Evolutionary conservation across 164 flowering plant genomes (phyloP).

Genomic region (Tetrastigma voinierianum): DNA sequence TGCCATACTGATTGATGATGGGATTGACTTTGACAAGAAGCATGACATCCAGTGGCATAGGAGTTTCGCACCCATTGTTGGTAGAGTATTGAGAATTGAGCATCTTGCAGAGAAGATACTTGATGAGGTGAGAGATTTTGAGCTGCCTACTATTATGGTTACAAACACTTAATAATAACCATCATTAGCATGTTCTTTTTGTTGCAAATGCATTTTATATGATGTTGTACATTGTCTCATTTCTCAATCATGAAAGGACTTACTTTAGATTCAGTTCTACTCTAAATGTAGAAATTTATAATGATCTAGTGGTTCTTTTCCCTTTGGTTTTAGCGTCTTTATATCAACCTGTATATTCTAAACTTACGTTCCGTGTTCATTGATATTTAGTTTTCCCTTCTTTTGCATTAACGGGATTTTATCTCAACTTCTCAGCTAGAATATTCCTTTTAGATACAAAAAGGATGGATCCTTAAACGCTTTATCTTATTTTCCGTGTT

Average conservation of each 20-base stretch:
- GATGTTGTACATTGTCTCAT: background rate
- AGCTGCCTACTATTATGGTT: background rate
- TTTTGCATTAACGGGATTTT: background rate
- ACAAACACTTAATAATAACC: background rate
- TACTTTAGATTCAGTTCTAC: no score
- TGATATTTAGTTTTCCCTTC: background rate
- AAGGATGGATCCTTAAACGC: background rate
- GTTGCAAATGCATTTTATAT: background rate
- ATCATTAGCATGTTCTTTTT: background rate
- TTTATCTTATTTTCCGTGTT: background rate
- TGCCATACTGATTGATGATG: slow-evolving; percentile 83
- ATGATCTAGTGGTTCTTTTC: no score
- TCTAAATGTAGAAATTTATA: no score
- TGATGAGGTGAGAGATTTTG: slow-evolving; percentile 47
- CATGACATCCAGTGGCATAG: slow-evolving; percentile 70
- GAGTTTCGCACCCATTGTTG: slow-evolving; percentile 51
- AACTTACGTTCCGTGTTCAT: background rate
- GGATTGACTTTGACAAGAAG: slow-evolving; percentile 66
- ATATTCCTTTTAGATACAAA: background rate
- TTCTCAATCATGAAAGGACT: background rate
- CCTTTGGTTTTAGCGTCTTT: background rate
- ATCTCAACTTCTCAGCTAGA: no score
- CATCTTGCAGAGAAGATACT: slow-evolving; percentile 76
- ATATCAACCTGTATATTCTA: background rate
- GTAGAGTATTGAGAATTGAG: slow-evolving; percentile 78